These are phyloP conservation scores for Calendula officinalis DNA, from an alignment of 129 eudicot genomes.

Conservation along the genomic window DNA sequence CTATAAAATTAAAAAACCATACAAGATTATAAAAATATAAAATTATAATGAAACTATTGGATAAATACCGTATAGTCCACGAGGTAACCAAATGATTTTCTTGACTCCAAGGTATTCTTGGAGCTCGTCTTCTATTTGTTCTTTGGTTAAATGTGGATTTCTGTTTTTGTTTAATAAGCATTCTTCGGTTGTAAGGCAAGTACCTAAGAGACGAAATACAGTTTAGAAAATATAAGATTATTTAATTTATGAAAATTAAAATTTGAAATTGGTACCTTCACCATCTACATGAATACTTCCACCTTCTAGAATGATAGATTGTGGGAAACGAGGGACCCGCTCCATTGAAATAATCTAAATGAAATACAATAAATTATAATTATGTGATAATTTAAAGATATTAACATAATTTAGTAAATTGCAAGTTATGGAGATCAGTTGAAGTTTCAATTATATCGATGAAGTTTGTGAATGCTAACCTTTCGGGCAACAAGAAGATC, in stretches of 20 bases:
- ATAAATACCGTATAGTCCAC: conserved; percentile 69
- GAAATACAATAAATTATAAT: too few species aligned
- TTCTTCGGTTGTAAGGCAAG: conserved; percentile 96
- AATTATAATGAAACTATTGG: neutral
- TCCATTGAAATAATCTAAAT: conserved; percentile 65
- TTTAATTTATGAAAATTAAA: neutral
- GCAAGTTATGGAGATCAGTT: neutral
- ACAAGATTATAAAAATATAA: too few species aligned
- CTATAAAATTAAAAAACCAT: conserved; percentile 28
- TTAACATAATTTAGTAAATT: neutral
- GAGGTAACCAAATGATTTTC: conserved; percentile 90
- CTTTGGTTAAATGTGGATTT: conserved; percentile 75
- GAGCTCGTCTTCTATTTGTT: conserved; percentile 77
- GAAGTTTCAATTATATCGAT: too few species aligned
- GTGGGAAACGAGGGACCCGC: conserved; percentile 70
- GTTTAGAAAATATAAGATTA: conserved; percentile 3
- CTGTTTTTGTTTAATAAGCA: conserved; percentile 89
- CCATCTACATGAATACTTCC: conserved; percentile 99
- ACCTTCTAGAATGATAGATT: conserved; percentile 92
- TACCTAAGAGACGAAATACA: conserved; percentile 50
- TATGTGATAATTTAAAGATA: neutral
- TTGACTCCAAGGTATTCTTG: conserved; percentile 76
- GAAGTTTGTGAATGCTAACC: conserved; percentile 31
- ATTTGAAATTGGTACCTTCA: conserved; percentile 54
- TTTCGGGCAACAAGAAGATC: conserved; percentile 90